Conservation (phyloP, 2,329 filamentous ascomycete species). For the Talaromyces pinophilus region DNA sequence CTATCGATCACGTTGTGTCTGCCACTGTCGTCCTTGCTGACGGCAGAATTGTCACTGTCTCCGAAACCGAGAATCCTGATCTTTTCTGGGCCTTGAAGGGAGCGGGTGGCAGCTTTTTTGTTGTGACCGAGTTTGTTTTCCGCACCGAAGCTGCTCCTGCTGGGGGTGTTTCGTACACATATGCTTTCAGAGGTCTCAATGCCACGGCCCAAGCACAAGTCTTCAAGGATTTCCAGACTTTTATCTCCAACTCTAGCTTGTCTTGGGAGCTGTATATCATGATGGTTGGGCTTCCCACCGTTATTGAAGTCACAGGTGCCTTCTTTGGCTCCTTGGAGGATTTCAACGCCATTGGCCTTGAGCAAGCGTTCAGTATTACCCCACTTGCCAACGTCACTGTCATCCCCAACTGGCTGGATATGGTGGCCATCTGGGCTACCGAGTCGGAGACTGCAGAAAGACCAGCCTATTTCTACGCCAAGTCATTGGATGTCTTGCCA, state of each 20-base stretch:
- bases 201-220: constrained; percentile 51
- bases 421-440: constrained; percentile 30
- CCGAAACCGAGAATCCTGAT: constrained; percentile 33
- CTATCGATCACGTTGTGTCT: constrained; percentile 53
- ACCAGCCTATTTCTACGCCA: constrained; percentile 56
- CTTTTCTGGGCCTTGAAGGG: constrained; percentile 40
- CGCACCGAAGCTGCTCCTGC: constrained; percentile 40
- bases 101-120: constrained; percentile 40
- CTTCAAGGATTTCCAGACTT: constrained; percentile 61
- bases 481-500: constrained; percentile 56
- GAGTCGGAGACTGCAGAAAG: constrained; percentile 39
- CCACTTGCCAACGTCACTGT: constrained; percentile 26
- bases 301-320: constrained; percentile 59
- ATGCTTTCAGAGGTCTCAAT: constrained; percentile 54
- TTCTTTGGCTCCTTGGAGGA: constrained; percentile 63
- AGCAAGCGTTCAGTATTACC: constrained; percentile 29
- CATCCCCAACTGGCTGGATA: constrained; percentile 33
- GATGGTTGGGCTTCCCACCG: constrained; percentile 58
- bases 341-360: constrained; percentile 47
- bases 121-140: constrained; percentile 42
- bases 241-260: constrained; percentile 56
- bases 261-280: constrained; percentile 62
- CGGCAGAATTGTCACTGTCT: constrained; percentile 34
- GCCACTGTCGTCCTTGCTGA: constrained; percentile 53
- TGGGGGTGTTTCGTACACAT: constrained; percentile 61